Evolutionary conservation across 2,329 filamentous ascomycete genomes (phyloP).

Genomic region (Boeremia lycopersici): DNA sequence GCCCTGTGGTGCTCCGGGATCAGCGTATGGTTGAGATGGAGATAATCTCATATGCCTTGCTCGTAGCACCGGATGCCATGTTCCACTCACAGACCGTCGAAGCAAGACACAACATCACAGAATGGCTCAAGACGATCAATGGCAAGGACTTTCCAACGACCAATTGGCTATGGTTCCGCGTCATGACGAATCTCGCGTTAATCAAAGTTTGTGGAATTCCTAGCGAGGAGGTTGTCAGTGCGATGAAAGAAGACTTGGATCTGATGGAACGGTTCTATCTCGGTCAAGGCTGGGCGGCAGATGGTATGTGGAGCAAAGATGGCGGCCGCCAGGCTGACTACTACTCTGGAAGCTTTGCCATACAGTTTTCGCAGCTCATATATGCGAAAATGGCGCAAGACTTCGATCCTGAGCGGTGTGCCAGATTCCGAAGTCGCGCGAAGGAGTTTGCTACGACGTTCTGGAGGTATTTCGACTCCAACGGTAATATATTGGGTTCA

Average conservation of each 20-base stretch:
- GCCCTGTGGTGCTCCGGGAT: conserved; percentile 52
- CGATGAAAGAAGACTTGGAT: conserved; percentile 52
- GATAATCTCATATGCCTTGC: conserved; percentile 56
- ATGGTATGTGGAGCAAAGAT: conserved; percentile 52
- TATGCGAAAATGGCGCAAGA: conserved; percentile 54
- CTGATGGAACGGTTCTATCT: conserved; percentile 56
- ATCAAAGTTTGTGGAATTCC: conserved; percentile 51
- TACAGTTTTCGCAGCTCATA: conserved; percentile 58
- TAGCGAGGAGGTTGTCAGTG: conserved; percentile 38
- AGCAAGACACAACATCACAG: conserved; percentile 46
- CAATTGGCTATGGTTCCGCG: conserved; percentile 62
- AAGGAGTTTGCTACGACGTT: conserved; percentile 51
- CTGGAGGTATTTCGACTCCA: conserved; percentile 57
- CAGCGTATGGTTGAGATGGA: conserved; percentile 63
- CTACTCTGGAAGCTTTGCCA: conserved; percentile 61
- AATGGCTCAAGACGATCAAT: conserved; percentile 54
- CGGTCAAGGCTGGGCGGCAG: conserved; percentile 55
- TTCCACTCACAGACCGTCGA: conserved; percentile 33
- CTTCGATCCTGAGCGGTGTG: conserved; percentile 49
- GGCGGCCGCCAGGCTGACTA: conserved; percentile 55
- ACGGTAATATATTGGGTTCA: conserved; percentile 41
- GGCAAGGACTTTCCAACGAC: conserved; percentile 54
- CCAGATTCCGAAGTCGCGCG: conserved; percentile 49
- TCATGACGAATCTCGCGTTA: conserved; percentile 57
- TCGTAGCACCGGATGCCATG: conserved; percentile 52